Base-by-base conservation (phyloP, 139 green algal species). In the Haematococcus lacustris region DNA sequence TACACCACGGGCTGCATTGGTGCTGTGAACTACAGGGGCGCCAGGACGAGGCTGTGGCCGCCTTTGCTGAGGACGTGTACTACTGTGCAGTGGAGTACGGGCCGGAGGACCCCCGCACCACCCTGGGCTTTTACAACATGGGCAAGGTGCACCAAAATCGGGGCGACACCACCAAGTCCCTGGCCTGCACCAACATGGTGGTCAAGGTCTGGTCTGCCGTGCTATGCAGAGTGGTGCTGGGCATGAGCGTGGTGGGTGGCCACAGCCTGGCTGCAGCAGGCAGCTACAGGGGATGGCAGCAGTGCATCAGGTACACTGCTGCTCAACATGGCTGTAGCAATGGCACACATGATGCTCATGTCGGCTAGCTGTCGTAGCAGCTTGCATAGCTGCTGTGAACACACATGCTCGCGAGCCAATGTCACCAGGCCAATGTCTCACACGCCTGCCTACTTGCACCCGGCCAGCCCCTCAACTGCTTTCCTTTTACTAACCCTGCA, bases 101-200 rank as follows among this genome's bases (percentile, higher is more conserved):
- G 23, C 78, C 89, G 26, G 75, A 89, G 71, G 89, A 94, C 57
- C 76, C 87, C 41, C 81, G 89, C 40, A 92, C 88, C 25, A 84
- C 75, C 33, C 68, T 95, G 37, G 90, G 89, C 0, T 95, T 89
- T 75, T 95, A 93, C 86, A 95, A 95, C 80, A 75, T 95, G 73
- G 79, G 81, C 65, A 93, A 93, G 80, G 84, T 91, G 7, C 28
- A 59, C 4, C 37, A 87, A 75, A 65, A 51, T 32, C 59, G 65
- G 9, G 78, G 65, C 2, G 80, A 86, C 3, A 51, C 66, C 33
- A 71, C 80, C 37, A 82, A 85, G 78, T 69, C 68, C 1, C 34
- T 83, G 3, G 78, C 79, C 23, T 85, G 80, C 71, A 78, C 80
- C 43, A 74, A 87, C 59, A 74, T 82, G 77, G 83, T 88, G 33